Evolutionary conservation across 768 basidiomycete genomes (phyloP).

Genomic region (Phaeotremella fagi): DNA sequence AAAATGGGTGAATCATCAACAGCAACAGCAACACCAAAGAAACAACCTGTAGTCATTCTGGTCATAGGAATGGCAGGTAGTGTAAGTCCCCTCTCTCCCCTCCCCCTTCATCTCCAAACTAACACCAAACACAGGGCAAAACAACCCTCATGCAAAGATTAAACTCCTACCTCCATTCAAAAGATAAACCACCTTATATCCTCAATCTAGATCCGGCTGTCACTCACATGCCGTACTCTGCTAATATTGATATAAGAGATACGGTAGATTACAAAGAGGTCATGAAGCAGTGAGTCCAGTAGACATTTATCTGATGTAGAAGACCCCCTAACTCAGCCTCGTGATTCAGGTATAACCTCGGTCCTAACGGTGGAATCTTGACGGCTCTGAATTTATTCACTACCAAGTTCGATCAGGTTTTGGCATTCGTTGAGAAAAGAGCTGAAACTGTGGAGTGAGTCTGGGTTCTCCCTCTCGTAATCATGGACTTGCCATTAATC

Average conservation of each 20-base stretch:
- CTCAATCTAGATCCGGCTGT: slow-evolving; percentile 98
- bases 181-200: slow-evolving; percentile 71
- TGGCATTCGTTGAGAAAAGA: slow-evolving; percentile 83
- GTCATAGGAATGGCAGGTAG: slow-evolving; percentile 96
- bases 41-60: slow-evolving; percentile 72
- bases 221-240: slow-evolving; percentile 79
- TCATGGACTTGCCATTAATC: not conserved
- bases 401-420: slow-evolving; percentile 96
- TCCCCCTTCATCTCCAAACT: not conserved
- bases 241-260: slow-evolving; percentile 97
- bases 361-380: slow-evolving; percentile 95
- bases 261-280: slow-evolving; percentile 96
- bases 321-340: too few species aligned
- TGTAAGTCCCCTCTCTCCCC: slow-evolving; percentile 17
- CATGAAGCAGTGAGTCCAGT: slow-evolving; percentile 88
- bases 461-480: not conserved
- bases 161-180: slow-evolving; percentile 80
- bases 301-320: not conserved
- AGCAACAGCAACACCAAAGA: slow-evolving; percentile 11
- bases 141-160: slow-evolving; percentile 95
- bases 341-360: slow-evolving; percentile 86
- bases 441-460: slow-evolving; percentile 80
- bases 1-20: not conserved
- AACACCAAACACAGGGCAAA: slow-evolving; percentile 58
- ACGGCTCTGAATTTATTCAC: slow-evolving; percentile 97